Conservation (phyloP, 78 protist genomes). For the Salpingoeca rosetta region DNA sequence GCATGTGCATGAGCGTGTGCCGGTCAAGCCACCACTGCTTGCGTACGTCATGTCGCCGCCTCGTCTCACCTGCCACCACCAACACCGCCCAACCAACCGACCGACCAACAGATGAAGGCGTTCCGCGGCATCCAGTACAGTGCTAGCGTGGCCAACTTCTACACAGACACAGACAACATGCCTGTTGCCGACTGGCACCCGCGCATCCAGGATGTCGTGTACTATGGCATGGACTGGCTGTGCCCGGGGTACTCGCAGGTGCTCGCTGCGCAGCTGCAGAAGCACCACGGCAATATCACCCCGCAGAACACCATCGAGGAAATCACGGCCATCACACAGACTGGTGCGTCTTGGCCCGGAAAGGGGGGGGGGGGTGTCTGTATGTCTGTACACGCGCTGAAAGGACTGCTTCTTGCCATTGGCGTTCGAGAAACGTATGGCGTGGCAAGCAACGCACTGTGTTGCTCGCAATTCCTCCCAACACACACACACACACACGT, state of each 20-base stretch:
- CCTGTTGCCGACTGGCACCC: conserved; percentile 33
- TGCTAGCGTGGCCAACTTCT: background rate
- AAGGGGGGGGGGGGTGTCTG: no score
- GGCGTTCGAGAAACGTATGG: no score
- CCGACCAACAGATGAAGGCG: background rate
- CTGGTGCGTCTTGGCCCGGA: no score
- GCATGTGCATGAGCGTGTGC: no score
- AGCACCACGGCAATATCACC: conserved; percentile 17
- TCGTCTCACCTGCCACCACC: no score
- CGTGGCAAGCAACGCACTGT: no score
- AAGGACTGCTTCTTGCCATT: no score
- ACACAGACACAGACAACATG: conserved; percentile 5
- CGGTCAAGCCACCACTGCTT: background rate
- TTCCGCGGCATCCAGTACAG: conserved; percentile 15
- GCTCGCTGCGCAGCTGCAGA: background rate
- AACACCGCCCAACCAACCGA: no score
- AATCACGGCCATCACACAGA: conserved; percentile 5
- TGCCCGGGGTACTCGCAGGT: conserved; percentile 5
- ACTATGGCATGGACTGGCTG: conserved; percentile 41
- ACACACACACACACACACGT: no score
- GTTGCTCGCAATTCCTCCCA: no score
- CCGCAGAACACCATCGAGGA: conserved; percentile 6
- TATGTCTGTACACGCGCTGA: no score
- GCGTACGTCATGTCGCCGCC: background rate
- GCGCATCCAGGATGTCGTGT: conserved; percentile 19